Base-by-base conservation (phyloP, 1,284 basidiomycete species). In the Kwoniella shivajii region DNA sequence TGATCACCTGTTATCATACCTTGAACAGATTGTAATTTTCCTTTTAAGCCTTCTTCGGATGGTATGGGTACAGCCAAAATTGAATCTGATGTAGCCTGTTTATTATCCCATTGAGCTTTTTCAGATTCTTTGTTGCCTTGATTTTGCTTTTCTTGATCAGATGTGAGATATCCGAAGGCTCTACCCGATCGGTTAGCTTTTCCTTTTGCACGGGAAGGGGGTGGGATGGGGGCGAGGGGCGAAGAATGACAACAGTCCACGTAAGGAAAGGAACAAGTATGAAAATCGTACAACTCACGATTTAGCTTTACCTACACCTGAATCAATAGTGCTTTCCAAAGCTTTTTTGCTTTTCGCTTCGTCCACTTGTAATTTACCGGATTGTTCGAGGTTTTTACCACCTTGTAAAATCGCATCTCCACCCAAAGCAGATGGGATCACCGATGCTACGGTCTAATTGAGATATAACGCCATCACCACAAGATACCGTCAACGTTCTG, bases 51-150 rank as follows among this genome's bases (percentile, higher is more conserved):
- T 54, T 75, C 72, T 3, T 53, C 65, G 10, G 58, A 64, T 0
- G 69, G 67, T 4, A 72, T 57, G 5, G 67, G 69, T 0, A 71
- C 45, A 0, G 65, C 37, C 1, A 59, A 16, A 16, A 51, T 31
- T 2, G 33, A 26, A 43, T 66, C 60, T 6, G 64, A 66, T 6
- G 56, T 67, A 7, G 67, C 67, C 56, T 73, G 69, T 42, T 71
- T 71, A 50, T 68, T 67, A 50, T 72, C 65, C 69, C 72, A 74
- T 54, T 75, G 72, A 14, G 71, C 76, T 22, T 62, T 59, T 59
- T 79, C 75, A 13, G 66, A 60, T 52, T 74, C 68, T 22, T 74
- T 18, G 57, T 79, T 79, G 16, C 77, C 77, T 42, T 71, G 38
- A 18, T 61, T 73, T 50, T 75, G 72, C 22, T 59, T 54, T 0